A percentile compares a stretch with the other conserved stretches of the same genome.
phyloP scores from a whole-genome alignment of 1,284 basidiomycete species.

The Trichosporon sp. region DNA sequence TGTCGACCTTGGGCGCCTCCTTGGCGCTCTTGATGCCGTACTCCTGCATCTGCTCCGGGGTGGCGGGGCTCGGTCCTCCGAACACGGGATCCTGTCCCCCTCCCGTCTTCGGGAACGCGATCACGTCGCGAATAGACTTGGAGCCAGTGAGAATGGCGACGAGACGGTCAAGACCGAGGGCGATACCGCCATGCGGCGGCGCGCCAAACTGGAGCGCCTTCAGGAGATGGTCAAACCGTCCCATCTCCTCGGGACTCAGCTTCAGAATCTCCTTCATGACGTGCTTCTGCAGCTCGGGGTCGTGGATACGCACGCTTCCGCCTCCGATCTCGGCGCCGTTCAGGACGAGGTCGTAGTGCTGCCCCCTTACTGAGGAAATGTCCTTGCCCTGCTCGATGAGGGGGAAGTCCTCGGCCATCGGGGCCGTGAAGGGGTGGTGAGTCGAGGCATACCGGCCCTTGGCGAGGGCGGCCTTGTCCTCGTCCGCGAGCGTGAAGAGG shows the following conservation, averaged over 20 bases:
- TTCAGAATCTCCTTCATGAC: slow-evolving; percentile 78
- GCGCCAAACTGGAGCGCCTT: slow-evolving; percentile 85
- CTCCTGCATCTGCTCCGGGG: slow-evolving; percentile 61
- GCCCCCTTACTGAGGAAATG: slow-evolving; percentile 71
- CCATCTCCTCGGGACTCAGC: slow-evolving; percentile 71
- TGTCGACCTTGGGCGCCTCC: not conserved
- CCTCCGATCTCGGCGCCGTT: slow-evolving; percentile 93
- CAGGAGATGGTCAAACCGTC: slow-evolving; percentile 78
- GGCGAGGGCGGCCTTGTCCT: slow-evolving; percentile 81
- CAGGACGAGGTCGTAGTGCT: slow-evolving; percentile 96
- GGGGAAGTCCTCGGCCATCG: slow-evolving; percentile 82
- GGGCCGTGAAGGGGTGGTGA: slow-evolving; percentile 95
- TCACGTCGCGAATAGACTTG: slow-evolving; percentile 86
- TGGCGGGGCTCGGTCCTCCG: slow-evolving; percentile 73
- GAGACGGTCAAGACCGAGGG: slow-evolving; percentile 87
- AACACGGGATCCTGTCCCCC: slow-evolving; percentile 84
- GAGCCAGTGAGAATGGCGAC: slow-evolving; percentile 85
- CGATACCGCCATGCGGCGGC: slow-evolving; percentile 94
- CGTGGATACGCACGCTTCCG: slow-evolving; percentile 89
- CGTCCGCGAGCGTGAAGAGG: slow-evolving; percentile 83
- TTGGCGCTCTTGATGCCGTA: slow-evolving; percentile 46
- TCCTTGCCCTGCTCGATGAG: slow-evolving; percentile 70
- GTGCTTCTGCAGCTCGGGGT: slow-evolving; percentile 78
- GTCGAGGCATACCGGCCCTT: slow-evolving; percentile 85
- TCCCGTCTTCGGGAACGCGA: slow-evolving; percentile 90